Percentiles rank a stretch among this genome's conserved stretches.
Conservation (phyloP, 2,329 filamentous ascomycete genomes). For the Lachnellula suecica region DNA sequence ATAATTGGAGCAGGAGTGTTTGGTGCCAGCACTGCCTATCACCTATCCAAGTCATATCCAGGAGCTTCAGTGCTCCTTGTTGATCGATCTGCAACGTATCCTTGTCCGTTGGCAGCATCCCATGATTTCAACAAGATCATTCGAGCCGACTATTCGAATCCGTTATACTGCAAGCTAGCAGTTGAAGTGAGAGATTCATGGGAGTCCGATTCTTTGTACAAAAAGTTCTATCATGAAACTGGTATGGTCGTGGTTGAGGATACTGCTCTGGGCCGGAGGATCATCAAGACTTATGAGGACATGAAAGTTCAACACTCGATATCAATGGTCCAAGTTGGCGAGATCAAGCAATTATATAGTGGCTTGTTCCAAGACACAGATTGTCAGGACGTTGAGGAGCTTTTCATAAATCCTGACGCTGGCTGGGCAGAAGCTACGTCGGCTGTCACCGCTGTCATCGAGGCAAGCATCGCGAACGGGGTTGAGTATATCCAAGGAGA, state of each 20-base stretch:
- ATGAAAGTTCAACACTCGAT: constrained; percentile 36
- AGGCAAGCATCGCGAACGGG: constrained; percentile 42
- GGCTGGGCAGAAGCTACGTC: constrained; percentile 52
- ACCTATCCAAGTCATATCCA: constrained; percentile 41
- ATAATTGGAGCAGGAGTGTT: constrained; percentile 54
- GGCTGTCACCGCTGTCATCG: constrained; percentile 44
- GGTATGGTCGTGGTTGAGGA: constrained; percentile 49
- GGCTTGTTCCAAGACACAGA: constrained; percentile 39
- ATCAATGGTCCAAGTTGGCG: constrained; percentile 42
- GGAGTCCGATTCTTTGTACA: constrained; percentile 46
- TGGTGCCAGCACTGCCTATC: constrained; percentile 49
- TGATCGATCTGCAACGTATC: constrained; percentile 38
- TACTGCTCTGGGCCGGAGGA: constrained; percentile 44
- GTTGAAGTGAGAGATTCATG: constrained; percentile 49
- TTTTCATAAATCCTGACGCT: constrained; percentile 49
- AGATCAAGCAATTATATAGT: constrained; percentile 39
- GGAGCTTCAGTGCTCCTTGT: constrained; percentile 42
- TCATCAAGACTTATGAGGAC: constrained; percentile 44
- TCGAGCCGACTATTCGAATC: constrained; percentile 55
- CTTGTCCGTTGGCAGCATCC: constrained; percentile 47
- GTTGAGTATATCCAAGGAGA: constrained; percentile 45
- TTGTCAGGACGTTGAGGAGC: constrained; percentile 37
- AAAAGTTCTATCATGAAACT: constrained; percentile 46
- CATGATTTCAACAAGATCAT: constrained; percentile 62
- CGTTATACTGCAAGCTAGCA: constrained; percentile 52